Evolutionary conservation across 2,329 filamentous ascomycete genomes (phyloP).

Genomic region (Exophiala sideris): DNA sequence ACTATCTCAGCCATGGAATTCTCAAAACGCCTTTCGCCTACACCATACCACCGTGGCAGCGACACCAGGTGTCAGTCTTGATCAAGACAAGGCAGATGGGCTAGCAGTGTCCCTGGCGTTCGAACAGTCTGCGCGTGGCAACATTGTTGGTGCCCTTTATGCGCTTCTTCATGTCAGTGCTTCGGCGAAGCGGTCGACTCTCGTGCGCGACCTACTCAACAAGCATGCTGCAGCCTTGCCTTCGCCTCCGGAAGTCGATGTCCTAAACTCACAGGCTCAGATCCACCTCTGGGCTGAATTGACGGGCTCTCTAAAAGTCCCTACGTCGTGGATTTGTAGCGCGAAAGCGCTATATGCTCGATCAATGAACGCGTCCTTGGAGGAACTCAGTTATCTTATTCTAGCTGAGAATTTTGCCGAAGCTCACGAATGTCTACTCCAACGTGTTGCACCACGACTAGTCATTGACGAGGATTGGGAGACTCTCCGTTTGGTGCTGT

Average conservation of each 20-base stretch:
- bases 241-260: conserved; percentile 45
- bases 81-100: conserved; percentile 62
- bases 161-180: conserved; percentile 73
- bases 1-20: conserved; percentile 71
- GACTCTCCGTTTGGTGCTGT: conserved; percentile 65
- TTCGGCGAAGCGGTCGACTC: conserved; percentile 58
- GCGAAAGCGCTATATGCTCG: conserved; percentile 82
- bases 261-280: background rate
- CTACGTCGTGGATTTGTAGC: conserved; percentile 76
- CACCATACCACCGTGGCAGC: conserved; percentile 60
- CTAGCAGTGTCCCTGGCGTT: conserved; percentile 61
- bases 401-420: conserved; percentile 72
- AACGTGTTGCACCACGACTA: conserved; percentile 74
- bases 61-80: conserved; percentile 52
- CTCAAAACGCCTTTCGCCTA: conserved; percentile 80
- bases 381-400: conserved; percentile 76
- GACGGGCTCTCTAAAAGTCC: conserved; percentile 65
- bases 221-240: conserved; percentile 66
- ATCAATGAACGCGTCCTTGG: conserved; percentile 60
- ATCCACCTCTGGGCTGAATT: conserved; percentile 53
- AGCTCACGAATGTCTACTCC: conserved; percentile 78
- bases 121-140: conserved; percentile 52
- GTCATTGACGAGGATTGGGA: conserved; percentile 80
- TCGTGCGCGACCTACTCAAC: conserved; percentile 70
- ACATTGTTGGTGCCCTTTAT: conserved; percentile 70